These are phyloP conservation scores for Vigna trinervia DNA, from an alignment of 306 rosid genomes.

Conservation along the genomic window DNA sequence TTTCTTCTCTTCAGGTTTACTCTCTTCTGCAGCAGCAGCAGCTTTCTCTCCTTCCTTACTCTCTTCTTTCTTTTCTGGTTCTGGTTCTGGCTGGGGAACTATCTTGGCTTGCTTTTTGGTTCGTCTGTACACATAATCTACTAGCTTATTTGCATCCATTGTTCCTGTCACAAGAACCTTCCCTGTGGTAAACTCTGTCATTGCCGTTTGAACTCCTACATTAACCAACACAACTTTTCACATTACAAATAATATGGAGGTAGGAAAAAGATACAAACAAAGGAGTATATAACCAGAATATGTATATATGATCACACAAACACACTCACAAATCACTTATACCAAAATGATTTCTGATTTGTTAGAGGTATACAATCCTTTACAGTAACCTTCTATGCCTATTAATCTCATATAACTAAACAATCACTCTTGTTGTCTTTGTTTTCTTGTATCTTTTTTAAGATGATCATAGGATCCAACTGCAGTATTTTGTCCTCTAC, in stretches of 20 bases:
- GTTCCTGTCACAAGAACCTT: constrained; percentile 83
- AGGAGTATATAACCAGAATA: neutral
- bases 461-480: constrained; percentile 12
- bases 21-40: constrained; percentile 48
- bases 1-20: constrained; percentile 55
- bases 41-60: constrained; percentile 56
- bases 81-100: constrained; percentile 63
- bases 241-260: neutral
- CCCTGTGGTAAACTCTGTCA: constrained; percentile 71
- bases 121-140: constrained; percentile 82
- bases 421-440: neutral
- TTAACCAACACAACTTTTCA: constrained; percentile 23
- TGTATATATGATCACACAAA: too few species aligned
- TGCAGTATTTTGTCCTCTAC: neutral
- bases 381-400: neutral
- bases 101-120: constrained; percentile 89
- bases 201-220: constrained; percentile 84
- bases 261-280: too few species aligned
- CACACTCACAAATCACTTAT: too few species aligned
- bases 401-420: neutral
- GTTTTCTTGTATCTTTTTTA: neutral
- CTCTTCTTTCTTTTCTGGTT: constrained; percentile 61
- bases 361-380: neutral
- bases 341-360: neutral
- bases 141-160: constrained; percentile 85